Conservation (phyloP, 441 rosid genomes). For the Populus hybrid region DNA sequence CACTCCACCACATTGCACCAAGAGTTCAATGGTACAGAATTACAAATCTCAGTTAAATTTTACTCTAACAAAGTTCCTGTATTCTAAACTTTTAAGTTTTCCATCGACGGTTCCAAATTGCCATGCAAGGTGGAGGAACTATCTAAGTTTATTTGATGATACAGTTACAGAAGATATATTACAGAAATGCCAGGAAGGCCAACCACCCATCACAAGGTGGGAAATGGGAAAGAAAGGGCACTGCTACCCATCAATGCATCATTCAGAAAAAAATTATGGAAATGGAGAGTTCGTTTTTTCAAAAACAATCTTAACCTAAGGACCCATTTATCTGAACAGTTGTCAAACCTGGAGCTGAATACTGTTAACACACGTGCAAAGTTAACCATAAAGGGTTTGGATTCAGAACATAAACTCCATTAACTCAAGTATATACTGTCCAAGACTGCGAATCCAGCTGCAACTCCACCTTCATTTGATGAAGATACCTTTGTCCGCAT, state of each 20-base stretch:
- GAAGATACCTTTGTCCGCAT: conserved; percentile 88
- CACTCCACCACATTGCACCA: too few relatives aligned
- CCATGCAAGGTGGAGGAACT: background rate
- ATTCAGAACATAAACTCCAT: conserved; percentile 15
- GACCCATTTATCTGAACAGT: background rate
- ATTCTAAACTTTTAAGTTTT: background rate
- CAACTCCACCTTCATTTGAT: conserved; percentile 96
- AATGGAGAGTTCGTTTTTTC: background rate
- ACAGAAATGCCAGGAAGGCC: background rate
- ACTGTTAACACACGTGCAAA: background rate
- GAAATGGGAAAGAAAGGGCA: conserved; percentile 4
- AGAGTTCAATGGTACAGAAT: too few relatives aligned
- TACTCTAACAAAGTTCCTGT: too few relatives aligned
- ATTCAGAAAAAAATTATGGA: background rate
- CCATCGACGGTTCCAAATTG: background rate
- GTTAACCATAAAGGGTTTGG: background rate
- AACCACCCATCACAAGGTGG: background rate
- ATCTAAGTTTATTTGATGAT: background rate
- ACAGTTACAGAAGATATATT: background rate
- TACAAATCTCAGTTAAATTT: too few relatives aligned
- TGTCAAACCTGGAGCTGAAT: background rate
- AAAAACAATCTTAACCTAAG: background rate
- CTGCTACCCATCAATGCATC: background rate
- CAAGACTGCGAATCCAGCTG: conserved; percentile 88
- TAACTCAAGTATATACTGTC: conserved; percentile 83